phyloP scores from a whole-genome alignment of 495 filamentous ascomycete species.

The Melanomma pulvis-pyrius region DNA sequence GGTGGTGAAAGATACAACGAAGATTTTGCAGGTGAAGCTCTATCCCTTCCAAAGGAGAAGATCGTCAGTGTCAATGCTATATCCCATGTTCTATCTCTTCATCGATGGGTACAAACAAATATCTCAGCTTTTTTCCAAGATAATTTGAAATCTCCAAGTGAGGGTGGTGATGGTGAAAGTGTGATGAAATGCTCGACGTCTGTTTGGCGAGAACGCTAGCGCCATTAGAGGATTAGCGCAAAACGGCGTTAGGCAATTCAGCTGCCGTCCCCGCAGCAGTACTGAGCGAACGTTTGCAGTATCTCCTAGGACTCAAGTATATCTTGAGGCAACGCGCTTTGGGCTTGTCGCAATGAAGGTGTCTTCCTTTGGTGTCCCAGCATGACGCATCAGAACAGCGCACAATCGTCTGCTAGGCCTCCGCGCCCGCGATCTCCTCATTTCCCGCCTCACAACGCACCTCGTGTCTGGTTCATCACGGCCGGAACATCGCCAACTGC shows the following conservation, averaged over 20 bases:
- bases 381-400: conserved; percentile 34
- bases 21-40: not conserved
- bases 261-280: not conserved
- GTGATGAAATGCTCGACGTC: not conserved
- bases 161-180: not conserved
- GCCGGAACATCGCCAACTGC: conserved; percentile 80
- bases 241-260: conserved; percentile 19
- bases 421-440: conserved; percentile 46
- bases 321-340: not conserved
- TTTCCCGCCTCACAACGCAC: conserved; percentile 62
- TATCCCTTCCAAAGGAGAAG: not conserved
- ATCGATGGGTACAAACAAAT: not conserved
- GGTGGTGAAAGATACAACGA: not conserved
- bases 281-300: not conserved
- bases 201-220: conserved; percentile 3
- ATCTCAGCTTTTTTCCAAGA: not conserved
- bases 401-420: conserved; percentile 29
- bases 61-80: not conserved
- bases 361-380: not conserved
- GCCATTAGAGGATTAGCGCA: conserved; percentile 1
- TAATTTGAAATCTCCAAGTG: no score
- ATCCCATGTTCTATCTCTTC: not conserved
- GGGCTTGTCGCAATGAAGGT: not conserved
- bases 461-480: conserved; percentile 86
- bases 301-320: not conserved